A percentile compares a stretch with the other conserved stretches of the same genome.
Conservation (phyloP, 371 early-diverging fungal species). For the Actinomucor elegans region DNA sequence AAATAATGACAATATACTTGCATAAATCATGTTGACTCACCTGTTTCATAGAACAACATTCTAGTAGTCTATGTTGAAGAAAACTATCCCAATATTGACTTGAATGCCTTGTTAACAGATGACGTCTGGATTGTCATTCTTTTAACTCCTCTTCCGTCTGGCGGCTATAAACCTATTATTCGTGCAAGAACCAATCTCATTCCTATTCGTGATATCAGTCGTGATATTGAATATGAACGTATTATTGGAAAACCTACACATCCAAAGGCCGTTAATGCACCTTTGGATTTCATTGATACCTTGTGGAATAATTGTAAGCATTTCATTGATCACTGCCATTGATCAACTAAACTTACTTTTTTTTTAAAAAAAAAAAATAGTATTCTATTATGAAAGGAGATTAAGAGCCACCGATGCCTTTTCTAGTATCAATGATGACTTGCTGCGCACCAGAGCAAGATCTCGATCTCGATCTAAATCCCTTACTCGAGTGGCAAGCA, state of each 20-base stretch:
- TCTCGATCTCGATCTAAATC: slow-evolving; percentile 47
- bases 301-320: slow-evolving; percentile 28
- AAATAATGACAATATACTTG: background rate
- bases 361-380: no score
- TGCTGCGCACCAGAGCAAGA: slow-evolving; percentile 32
- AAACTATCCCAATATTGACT: slow-evolving; percentile 10
- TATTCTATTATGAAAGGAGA: slow-evolving; percentile 36
- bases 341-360: background rate
- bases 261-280: background rate
- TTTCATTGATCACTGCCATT: no score
- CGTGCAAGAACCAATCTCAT: slow-evolving; percentile 18
- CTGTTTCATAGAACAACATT: slow-evolving; percentile 37
- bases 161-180: slow-evolving; percentile 17
- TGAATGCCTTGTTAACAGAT: slow-evolving; percentile 10
- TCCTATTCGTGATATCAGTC: slow-evolving; percentile 20
- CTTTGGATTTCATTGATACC: slow-evolving; percentile 23
- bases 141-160: slow-evolving; percentile 10
- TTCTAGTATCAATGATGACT: slow-evolving; percentile 25
- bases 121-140: slow-evolving; percentile 43
- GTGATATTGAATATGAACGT: slow-evolving; percentile 21
- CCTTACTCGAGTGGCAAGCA: slow-evolving; percentile 37
- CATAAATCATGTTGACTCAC: no score
- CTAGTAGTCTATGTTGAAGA: slow-evolving; percentile 47
- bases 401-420: slow-evolving; percentile 28
- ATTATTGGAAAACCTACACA: background rate